Percentiles rank a stretch among this genome's conserved stretches.
phyloP scores from a whole-genome alignment of 352 stramenopile genomes.

The Globisporangium mamillatum region DNA sequence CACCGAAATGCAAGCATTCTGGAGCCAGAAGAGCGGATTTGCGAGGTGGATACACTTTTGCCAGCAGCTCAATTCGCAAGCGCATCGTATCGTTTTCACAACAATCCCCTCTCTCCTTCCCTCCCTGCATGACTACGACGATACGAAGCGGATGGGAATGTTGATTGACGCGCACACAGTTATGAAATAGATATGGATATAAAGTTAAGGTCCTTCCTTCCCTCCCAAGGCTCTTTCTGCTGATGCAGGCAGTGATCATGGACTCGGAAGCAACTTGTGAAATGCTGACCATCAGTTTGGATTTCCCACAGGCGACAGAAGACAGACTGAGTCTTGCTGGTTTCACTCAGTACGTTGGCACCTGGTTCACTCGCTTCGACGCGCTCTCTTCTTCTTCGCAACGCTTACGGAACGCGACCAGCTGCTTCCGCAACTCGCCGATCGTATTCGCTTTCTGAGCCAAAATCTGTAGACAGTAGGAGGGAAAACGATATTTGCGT shows the following conservation, averaged over 20 bases:
- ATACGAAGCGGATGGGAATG: conserved; percentile 6
- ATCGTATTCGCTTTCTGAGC: conserved; percentile 91
- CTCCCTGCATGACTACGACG: too few relatives aligned
- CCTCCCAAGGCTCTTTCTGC: neutral
- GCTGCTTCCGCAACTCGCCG: conserved; percentile 72
- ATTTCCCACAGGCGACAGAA: neutral
- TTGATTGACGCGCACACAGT: neutral
- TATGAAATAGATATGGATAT: neutral
- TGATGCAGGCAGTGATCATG: neutral
- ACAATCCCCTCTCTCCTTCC: too few relatives aligned
- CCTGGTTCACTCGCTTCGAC: conserved; percentile 38
- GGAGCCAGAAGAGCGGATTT: too few relatives aligned
- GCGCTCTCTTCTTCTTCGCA: conserved; percentile 84
- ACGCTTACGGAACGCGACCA: conserved; percentile 75
- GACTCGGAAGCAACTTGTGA: neutral
- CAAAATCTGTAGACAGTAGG: conserved; percentile 80
- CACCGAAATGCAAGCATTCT: neutral
- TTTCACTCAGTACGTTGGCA: conserved; percentile 24
- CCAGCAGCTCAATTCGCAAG: too few relatives aligned
- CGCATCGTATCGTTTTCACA: too few relatives aligned
- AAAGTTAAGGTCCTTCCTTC: neutral
- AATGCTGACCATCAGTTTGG: neutral
- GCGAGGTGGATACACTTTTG: too few relatives aligned
- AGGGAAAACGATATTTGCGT: neutral
- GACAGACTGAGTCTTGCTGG: neutral